Conservation (phyloP, 1,139 yeast genomes). For the Yamadazyma taylorii region DNA sequence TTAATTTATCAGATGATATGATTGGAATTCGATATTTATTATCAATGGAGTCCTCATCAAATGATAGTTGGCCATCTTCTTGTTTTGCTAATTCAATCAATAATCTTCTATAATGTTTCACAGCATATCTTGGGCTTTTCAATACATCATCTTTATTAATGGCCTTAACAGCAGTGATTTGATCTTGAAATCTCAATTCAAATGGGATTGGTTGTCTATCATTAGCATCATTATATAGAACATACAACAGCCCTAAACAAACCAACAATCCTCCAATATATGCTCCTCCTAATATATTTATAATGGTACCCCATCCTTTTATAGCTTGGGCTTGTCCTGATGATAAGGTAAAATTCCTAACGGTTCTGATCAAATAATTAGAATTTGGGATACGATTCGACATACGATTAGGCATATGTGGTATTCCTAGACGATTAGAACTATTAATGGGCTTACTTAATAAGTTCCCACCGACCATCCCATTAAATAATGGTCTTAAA, state of each 20-base stretch:
- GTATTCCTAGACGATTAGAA: too few relatives aligned
- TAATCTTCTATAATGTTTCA: constrained; percentile 44
- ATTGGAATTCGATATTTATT: constrained; percentile 35
- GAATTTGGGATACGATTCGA: too few relatives aligned
- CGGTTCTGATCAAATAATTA: too few relatives aligned
- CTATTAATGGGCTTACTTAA: too few relatives aligned
- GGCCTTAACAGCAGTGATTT: constrained; percentile 43
- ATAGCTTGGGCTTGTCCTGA: constrained; percentile 24
- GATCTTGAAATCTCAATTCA: constrained; percentile 34
- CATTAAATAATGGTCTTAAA: too few relatives aligned
- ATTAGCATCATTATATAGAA: constrained; percentile 43
- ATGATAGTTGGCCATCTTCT: constrained; percentile 26
- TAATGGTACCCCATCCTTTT: constrained; percentile 32
- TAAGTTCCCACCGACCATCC: too few relatives aligned
- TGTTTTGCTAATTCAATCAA: constrained; percentile 36
- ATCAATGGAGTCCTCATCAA: constrained; percentile 25
- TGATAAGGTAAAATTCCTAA: constrained; percentile 15
- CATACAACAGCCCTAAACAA: constrained; percentile 39
- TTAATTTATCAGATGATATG: constrained; percentile 29
- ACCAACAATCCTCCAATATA: constrained; percentile 45
- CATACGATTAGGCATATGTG: too few relatives aligned
- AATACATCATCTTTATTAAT: constrained; percentile 48
- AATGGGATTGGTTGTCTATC: constrained; percentile 43
- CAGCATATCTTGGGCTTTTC: constrained; percentile 44
- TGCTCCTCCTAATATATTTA: constrained; percentile 44